Evolutionary conservation across 768 basidiomycete genomes (phyloP).

Genomic region (Boletus reticuloceps): DNA sequence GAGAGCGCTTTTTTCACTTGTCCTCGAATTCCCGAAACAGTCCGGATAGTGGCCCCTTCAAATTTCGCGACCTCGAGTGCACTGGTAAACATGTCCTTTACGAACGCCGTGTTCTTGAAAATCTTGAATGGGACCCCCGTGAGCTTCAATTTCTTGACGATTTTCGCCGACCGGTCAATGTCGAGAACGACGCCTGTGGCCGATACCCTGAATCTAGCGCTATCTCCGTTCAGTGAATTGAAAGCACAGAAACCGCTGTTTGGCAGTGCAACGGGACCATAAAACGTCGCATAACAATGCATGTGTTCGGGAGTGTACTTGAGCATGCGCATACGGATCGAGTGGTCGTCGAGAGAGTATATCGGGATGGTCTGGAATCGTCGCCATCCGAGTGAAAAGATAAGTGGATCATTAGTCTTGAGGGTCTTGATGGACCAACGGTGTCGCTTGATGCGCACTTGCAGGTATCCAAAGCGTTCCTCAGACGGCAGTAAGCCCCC

Average conservation of each 20-base stretch:
- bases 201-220: constrained; percentile 79
- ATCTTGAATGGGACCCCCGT: constrained; percentile 96
- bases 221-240: constrained; percentile 71
- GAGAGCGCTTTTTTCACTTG: constrained; percentile 94
- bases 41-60: constrained; percentile 94
- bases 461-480: constrained; percentile 89
- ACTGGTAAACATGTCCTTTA: constrained; percentile 95
- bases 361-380: constrained; percentile 94
- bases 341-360: constrained; percentile 96
- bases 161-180: constrained; percentile 87
- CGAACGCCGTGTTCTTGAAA: constrained; percentile 98
- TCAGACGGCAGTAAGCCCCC: constrained; percentile 90
- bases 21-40: constrained; percentile 93
- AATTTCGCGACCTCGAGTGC: constrained; percentile 97
- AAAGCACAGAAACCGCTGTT: constrained; percentile 98
- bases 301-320: constrained; percentile 99
- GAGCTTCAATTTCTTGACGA: constrained; percentile 97
- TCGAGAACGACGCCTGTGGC: constrained; percentile 96
- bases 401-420: constrained; percentile 96
- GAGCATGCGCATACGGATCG: constrained; percentile 97
- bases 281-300: constrained; percentile 99
- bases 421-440: constrained; percentile 89
- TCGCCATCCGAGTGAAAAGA: constrained; percentile 97
- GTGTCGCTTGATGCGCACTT: constrained; percentile 95
- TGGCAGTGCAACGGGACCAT: constrained; percentile 86